Percentiles rank a stretch among this genome's conserved stretches.
Evolutionary conservation across 2,329 filamentous ascomycete species (phyloP).

Genomic region (Nemania sp.): DNA sequence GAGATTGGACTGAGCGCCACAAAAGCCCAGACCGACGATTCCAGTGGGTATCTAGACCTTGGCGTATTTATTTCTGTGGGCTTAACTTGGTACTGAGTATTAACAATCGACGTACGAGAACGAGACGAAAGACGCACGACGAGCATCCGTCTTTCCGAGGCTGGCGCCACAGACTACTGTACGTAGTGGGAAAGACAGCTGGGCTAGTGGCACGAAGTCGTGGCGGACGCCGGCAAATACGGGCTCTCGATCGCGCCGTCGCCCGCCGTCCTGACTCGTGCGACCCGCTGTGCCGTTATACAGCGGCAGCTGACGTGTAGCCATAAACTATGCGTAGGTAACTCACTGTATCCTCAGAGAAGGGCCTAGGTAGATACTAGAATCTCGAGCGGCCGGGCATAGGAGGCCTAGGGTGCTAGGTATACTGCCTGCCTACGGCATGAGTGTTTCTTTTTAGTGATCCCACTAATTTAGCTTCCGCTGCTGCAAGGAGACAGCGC

Average conservation of each 20-base stretch:
- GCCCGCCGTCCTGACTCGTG: constrained; percentile 34
- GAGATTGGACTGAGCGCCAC: constrained; percentile 1
- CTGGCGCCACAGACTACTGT: constrained; percentile 16
- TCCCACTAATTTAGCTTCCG: constrained; percentile 24
- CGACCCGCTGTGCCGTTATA: constrained; percentile 23
- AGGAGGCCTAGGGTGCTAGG: not conserved
- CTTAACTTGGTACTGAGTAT: not conserved
- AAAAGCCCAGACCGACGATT: constrained; percentile 4
- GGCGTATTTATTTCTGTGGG: not conserved
- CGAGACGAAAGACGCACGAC: constrained; percentile 17
- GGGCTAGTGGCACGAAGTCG: constrained; percentile 13
- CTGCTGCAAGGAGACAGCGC: not conserved
- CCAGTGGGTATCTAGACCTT: not conserved
- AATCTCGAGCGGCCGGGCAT: constrained; percentile 1
- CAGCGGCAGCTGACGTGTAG: constrained; percentile 34
- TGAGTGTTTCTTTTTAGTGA: not conserved
- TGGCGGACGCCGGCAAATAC: constrained; percentile 18
- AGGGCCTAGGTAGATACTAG: not conserved
- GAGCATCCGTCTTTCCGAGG: constrained; percentile 22
- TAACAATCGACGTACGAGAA: constrained; percentile 6
- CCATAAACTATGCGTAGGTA: constrained; percentile 5
- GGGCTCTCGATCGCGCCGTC: constrained; percentile 16
- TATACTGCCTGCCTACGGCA: not conserved
- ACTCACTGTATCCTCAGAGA: not conserved
- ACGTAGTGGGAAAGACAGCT: constrained; percentile 1